These are phyloP conservation scores for Podospora australis DNA, from an alignment of 495 filamentous ascomycete genomes.

Conservation along the genomic window DNA sequence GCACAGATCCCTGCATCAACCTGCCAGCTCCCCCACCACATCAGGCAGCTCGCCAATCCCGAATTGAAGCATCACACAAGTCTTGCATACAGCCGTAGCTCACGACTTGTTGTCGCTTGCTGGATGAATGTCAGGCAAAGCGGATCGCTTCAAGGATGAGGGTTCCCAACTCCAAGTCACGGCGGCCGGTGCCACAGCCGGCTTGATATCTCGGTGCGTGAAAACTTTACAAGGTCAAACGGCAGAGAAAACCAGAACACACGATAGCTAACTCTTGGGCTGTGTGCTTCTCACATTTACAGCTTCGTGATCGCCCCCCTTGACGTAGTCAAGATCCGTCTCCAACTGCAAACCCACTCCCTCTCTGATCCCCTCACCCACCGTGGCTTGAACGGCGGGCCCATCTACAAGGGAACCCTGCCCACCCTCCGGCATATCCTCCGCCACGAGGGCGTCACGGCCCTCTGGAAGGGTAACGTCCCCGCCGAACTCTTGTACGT, in stretches of 20 bases:
- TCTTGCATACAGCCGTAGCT: background rate
- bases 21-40: too few relatives aligned
- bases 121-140: constrained; percentile 30
- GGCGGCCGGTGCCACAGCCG: constrained; percentile 77
- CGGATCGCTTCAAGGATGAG: constrained; percentile 83
- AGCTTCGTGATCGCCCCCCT: constrained; percentile 89
- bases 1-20: too few relatives aligned
- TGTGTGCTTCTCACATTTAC: too few relatives aligned
- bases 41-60: too few relatives aligned
- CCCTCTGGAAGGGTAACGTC: constrained; percentile 96
- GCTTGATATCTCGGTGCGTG: constrained; percentile 87
- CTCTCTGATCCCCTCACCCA: constrained; percentile 59
- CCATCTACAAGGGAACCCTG: constrained; percentile 73
- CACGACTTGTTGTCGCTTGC: too few relatives aligned
- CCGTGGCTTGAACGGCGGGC: constrained; percentile 44
- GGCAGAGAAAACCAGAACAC: background rate
- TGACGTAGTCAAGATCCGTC: constrained; percentile 94
- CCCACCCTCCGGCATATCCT: constrained; percentile 71
- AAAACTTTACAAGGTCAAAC: too few relatives aligned
- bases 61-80: background rate
- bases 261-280: too few relatives aligned
- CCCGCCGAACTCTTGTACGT: constrained; percentile 92
- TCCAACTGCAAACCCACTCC: constrained; percentile 82
- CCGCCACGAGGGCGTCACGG: constrained; percentile 71
- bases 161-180: constrained; percentile 78